Base-by-base conservation (phyloP, 2,329 filamentous ascomycete species). In the Paracorniculantispora psalliotae region DNA sequence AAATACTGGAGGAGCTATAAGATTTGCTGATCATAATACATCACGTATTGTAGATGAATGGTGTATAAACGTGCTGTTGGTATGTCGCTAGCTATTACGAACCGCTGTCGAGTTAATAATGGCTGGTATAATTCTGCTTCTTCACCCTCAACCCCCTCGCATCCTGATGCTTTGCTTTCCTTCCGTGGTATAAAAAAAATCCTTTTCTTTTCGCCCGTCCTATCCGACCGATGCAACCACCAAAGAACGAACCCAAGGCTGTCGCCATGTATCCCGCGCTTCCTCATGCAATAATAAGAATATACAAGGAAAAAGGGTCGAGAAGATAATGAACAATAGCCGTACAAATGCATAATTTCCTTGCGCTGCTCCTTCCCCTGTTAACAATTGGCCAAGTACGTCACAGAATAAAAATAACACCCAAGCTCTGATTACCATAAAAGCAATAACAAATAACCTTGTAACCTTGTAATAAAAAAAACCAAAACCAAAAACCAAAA, bases 171-270 rank as follows among this genome's bases (percentile, higher is more conserved):
- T 49, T 30, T 49, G 33, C 54, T n/a, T 25, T 56, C 43, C 43
- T 41, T n/a, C 35, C 46, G 23, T 49, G 54, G 54, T 57, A 50
- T 55, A 35, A 49, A 49, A 57, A n/a, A n/a, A n/a, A n/a, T n/a
- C n/a, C n/a, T 49, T 13, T 9, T 19, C 17, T 47, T 41, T 43
- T 26, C 30, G 54, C 54, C 35, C 33, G 43, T 50, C 21, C 12
- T 35, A 49, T 43, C 25, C 54, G 6, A 49, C 54, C 37, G 43
- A 41, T 26, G 23, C 8, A 41, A 41, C 51, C 30, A 19, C 43
- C 17, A 39, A 43, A 57, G 39, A 57, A 49, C 4, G 43, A 25
- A 21, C 17, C 35, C 13, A 23, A n/a, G 25, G 10, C 33, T 39
- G 19, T 26, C 17, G 15, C 12, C 23, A 28, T 17, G 26, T 43